Evolutionary conservation across 2,329 filamentous ascomycete genomes (phyloP), one percentile per base, ranked within the genome.

Genomic region (Trichoderma atrobrunneum): DNA sequence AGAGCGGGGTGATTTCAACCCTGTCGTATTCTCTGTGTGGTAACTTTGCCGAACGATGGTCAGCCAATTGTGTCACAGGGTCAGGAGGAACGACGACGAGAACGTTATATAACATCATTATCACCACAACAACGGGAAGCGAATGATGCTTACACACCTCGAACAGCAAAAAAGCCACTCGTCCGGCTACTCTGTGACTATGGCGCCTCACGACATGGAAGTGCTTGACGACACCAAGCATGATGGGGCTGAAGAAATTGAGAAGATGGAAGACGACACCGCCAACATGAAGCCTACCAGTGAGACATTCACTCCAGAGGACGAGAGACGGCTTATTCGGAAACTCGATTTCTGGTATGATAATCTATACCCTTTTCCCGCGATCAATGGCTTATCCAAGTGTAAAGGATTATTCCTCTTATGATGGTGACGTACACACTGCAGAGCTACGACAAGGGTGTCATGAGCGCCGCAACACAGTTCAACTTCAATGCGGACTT

Each of bases 281-380:
- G 64, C 30, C 64, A 28, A 67, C 56, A 67, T 67, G 32, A 67
- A 67, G 24, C 64, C 64, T 5, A 56, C 5, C 3, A 36, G 32
- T 12, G 48, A 67, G 36, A 32, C 48, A 28, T 67, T 67, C 18
- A 67, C 64, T 67, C 21, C 64, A 1, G 64, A 67, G 10, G 64
- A 67, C 1, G 64, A 67, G 14, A 67, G 48, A 24, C 43, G 32
- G 21, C 48, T 67, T 39, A 28, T 67, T n/a, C 64, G 64, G 14
- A 56, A 67, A 57, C 48, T 67, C n/a, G 64, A 67, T 39, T 67
- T 67, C 64, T 67, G 48, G 64, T 67, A 67, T 57, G 48, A 28
- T 56, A 5, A 8, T 2, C 28, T 21, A 24, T 30, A n/a, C 10
- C 12, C n/a, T 10, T 14, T 5, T 39, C 1, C 34, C 3, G 18